Conservation (phyloP, 495 filamentous ascomycete species). For the Tuber melanosporum region DNA sequence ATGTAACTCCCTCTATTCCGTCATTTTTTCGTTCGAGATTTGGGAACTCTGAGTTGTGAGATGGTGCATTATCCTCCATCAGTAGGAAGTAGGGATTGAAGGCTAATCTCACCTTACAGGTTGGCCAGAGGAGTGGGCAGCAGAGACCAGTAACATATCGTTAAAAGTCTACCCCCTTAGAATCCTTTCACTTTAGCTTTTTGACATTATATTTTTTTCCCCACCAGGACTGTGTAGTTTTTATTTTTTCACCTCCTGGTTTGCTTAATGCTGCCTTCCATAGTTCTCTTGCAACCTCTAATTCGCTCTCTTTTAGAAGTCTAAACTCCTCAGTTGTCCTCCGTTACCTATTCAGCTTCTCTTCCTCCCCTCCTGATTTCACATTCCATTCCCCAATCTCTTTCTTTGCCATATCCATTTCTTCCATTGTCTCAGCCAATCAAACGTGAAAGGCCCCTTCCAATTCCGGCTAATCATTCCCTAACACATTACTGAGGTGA, state of each 20-base stretch:
- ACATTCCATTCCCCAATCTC: not conserved
- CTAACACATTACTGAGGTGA: no score
- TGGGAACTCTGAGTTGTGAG: slow-evolving; percentile 7
- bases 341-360: not conserved
- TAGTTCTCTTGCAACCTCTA: not conserved
- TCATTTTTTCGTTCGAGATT: slow-evolving; percentile 11
- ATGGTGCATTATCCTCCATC: slow-evolving; percentile 7
- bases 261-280: not conserved
- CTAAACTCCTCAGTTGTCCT: not conserved
- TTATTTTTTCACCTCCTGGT: not conserved
- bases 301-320: not conserved
- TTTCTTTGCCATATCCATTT: not conserved
- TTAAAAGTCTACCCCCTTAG: not conserved
- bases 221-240: not conserved
- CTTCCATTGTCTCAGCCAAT: not conserved
- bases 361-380: not conserved
- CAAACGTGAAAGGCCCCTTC: slow-evolving; percentile 1
- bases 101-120: not conserved
- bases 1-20: slow-evolving; percentile 9
- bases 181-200: slow-evolving; percentile 3
- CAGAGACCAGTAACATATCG: slow-evolving; percentile 3
- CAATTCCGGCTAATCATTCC: no score
- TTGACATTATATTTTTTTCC: slow-evolving; percentile 10
- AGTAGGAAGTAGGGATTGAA: slow-evolving; percentile 6
- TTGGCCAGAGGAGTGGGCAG: slow-evolving; percentile 1